phyloP scores from a whole-genome alignment of 352 stramenopile species.

The Phytopythium chamaehyphon region DNA sequence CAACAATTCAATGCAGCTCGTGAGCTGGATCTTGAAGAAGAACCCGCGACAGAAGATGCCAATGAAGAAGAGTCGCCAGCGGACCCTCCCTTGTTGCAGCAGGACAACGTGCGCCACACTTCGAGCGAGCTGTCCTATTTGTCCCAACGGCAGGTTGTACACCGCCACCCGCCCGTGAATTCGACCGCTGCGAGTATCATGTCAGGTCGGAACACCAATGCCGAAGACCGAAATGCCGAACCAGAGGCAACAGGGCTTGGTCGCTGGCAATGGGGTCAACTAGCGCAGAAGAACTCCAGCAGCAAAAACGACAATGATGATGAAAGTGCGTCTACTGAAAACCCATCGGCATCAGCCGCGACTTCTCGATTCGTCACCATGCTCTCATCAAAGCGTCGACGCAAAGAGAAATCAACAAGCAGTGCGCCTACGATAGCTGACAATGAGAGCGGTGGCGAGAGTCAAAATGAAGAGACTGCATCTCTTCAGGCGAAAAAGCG shows the following conservation, averaged over 20 bases:
- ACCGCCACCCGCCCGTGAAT: conserved; percentile 60
- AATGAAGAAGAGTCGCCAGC: conserved; percentile 15
- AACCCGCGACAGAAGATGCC: conserved; percentile 21
- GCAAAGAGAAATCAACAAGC: too few relatives aligned
- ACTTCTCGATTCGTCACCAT: not conserved
- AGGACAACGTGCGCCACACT: conserved; percentile 45
- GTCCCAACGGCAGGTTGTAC: conserved; percentile 74
- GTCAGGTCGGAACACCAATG: conserved; percentile 25
- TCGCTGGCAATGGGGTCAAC: conserved; percentile 62
- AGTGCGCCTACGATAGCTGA: not conserved
- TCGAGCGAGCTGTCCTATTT: conserved; percentile 73
- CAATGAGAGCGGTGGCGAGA: not conserved
- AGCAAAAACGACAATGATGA: conserved; percentile 1
- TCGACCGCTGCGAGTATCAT: conserved; percentile 8
- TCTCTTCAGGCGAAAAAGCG: not conserved
- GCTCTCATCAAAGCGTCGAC: not conserved
- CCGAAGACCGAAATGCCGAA: conserved; percentile 24
- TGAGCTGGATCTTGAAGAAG: conserved; percentile 23
- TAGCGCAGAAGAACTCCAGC: conserved; percentile 37
- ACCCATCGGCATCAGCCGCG: not conserved
- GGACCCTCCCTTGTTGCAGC: conserved; percentile 25
- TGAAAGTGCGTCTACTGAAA: too few relatives aligned
- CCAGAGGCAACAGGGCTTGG: conserved; percentile 36
- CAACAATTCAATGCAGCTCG: conserved; percentile 42
- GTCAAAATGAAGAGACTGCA: conserved; percentile 11